Evolutionary conservation across 345 rosid species (phyloP).

Genomic region (Gossypium thurberi): DNA sequence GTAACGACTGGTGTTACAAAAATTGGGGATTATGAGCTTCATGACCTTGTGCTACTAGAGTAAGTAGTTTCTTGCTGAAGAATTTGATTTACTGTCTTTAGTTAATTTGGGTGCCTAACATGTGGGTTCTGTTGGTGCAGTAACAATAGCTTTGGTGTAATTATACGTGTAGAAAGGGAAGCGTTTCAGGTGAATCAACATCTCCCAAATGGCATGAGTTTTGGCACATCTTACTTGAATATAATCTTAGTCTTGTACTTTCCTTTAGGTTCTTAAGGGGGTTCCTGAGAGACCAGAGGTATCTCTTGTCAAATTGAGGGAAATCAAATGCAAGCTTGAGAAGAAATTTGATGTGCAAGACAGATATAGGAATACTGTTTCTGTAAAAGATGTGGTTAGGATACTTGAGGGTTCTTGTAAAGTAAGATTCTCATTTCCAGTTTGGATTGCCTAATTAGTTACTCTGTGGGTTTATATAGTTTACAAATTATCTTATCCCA

Average conservation of each 20-base stretch:
- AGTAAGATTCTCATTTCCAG: slow-evolving; percentile 43
- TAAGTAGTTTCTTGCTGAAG: slow-evolving; percentile 31
- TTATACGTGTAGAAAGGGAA: slow-evolving; percentile 92
- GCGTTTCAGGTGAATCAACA: slow-evolving; percentile 64
- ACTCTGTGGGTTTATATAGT: slow-evolving; percentile 8
- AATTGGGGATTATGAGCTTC: slow-evolving; percentile 91
- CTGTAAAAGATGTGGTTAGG: slow-evolving; percentile 76
- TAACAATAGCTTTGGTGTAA: slow-evolving; percentile 79
- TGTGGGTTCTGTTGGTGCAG: slow-evolving; percentile 39
- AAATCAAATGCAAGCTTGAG: slow-evolving; percentile 85
- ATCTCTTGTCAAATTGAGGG: slow-evolving; percentile 76
- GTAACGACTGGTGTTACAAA: slow-evolving; percentile 85
- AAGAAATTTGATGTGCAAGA: slow-evolving; percentile 69
- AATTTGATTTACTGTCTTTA: not conserved
- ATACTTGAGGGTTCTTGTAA: slow-evolving; percentile 85
- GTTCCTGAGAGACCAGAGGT: slow-evolving; percentile 88
- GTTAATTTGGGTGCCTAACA: slow-evolving; percentile 12
- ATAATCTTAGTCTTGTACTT: not conserved
- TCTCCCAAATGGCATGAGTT: not conserved
- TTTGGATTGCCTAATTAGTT: slow-evolving; percentile 14
- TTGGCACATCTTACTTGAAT: no score
- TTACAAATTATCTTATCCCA: slow-evolving; percentile 10
- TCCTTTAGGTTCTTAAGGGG: slow-evolving; percentile 47
- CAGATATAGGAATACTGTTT: slow-evolving; percentile 53
- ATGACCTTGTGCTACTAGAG: slow-evolving; percentile 90